These are phyloP conservation scores for Fusarium setosum DNA, from an alignment of 2,329 filamentous ascomycete species.

Conservation along the genomic window DNA sequence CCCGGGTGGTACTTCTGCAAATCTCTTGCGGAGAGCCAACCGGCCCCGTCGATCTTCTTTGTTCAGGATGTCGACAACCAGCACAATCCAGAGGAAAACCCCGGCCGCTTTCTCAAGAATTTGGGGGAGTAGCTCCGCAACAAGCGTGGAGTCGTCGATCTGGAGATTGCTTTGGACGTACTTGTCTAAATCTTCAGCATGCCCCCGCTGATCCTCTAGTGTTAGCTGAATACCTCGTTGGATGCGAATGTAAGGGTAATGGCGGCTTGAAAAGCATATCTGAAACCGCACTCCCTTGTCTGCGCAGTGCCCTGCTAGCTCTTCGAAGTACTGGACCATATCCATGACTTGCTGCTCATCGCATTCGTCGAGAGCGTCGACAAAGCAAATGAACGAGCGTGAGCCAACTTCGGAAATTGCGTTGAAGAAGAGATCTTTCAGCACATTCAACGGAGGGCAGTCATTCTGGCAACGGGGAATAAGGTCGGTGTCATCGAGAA, in stretches of 20 bases:
- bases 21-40: conserved; percentile 37
- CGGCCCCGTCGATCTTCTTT: conserved; percentile 45
- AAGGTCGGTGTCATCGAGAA: conserved; percentile 40
- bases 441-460: background rate
- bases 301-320: conserved; percentile 44
- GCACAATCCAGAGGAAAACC: conserved; percentile 57
- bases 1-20: conserved; percentile 50
- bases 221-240: conserved; percentile 38
- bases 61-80: conserved; percentile 54
- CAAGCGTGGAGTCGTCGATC: background rate
- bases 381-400: conserved; percentile 23
- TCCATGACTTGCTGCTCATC: conserved; percentile 52
- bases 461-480: fast-evolving
- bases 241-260: conserved; percentile 57
- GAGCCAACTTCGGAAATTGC: fast-evolving
- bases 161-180: conserved; percentile 32
- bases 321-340: conserved; percentile 56
- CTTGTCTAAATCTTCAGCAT: conserved; percentile 37
- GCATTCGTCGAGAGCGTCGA: conserved; percentile 63
- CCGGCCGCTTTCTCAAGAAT: conserved; percentile 52
- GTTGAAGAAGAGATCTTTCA: background rate
- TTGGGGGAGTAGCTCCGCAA: conserved; percentile 4
- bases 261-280: conserved; percentile 59
- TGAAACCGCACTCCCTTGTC: conserved; percentile 30
- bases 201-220: conserved; percentile 41